phyloP scores from a whole-genome alignment of 495 filamentous ascomycete species.

The Penicillium robsamsonii region DNA sequence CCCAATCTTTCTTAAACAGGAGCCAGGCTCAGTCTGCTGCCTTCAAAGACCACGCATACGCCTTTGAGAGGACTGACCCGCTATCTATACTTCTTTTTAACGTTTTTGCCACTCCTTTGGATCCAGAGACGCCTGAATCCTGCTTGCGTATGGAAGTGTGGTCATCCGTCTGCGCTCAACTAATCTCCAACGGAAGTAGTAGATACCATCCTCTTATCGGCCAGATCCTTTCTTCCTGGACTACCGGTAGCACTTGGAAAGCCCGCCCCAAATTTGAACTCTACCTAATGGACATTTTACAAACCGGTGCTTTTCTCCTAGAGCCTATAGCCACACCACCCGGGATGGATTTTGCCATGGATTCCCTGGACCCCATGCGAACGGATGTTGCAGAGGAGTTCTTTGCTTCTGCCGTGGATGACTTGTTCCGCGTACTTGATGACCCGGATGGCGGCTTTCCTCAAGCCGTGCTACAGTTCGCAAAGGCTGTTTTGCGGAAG shows the following conservation, averaged over 20 bases:
- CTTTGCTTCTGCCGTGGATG: slow-evolving; percentile 76
- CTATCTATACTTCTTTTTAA: slow-evolving; percentile 83
- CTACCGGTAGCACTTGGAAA: slow-evolving; percentile 83
- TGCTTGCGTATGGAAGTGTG: slow-evolving; percentile 77
- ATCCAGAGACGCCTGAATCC: slow-evolving; percentile 76
- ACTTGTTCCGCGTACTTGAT: slow-evolving; percentile 83
- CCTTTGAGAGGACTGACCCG: slow-evolving; percentile 85
- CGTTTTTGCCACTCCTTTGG: slow-evolving; percentile 67
- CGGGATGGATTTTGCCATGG: slow-evolving; percentile 40
- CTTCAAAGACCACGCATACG: slow-evolving; percentile 48
- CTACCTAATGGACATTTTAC: slow-evolving; percentile 88
- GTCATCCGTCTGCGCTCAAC: slow-evolving; percentile 81
- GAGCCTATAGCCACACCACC: slow-evolving; percentile 65
- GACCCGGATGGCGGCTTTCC: slow-evolving; percentile 77
- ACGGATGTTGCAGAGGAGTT: slow-evolving; percentile 84
- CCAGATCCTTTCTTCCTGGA: slow-evolving; percentile 73
- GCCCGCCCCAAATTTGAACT: slow-evolving; percentile 85
- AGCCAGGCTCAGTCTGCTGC: slow-evolving; percentile 56
- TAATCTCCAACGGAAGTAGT: slow-evolving; percentile 50
- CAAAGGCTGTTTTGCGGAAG: slow-evolving; percentile 75
- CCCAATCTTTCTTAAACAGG: slow-evolving; percentile 51
- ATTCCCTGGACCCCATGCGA: slow-evolving; percentile 63
- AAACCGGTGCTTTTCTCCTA: slow-evolving; percentile 86
- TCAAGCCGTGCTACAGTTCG: slow-evolving; percentile 75
- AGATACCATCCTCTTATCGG: slow-evolving; percentile 42